These are phyloP conservation scores for Russula ochroleuca DNA, from an alignment of 768 basidiomycete genomes.

Conservation along the genomic window DNA sequence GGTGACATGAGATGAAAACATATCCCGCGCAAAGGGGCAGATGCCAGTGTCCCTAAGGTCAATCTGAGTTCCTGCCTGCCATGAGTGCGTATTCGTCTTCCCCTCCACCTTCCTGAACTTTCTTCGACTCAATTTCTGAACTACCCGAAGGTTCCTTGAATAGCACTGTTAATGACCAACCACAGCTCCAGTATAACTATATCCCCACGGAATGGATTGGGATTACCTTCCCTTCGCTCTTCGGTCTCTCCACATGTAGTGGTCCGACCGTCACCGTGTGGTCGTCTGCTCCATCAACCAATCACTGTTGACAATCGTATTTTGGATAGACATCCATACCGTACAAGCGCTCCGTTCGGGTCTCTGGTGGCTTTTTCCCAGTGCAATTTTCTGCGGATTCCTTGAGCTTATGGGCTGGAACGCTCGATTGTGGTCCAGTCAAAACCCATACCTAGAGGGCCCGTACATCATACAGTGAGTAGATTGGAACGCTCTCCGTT, in stretches of 20 bases:
- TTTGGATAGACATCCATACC: slow-evolving; percentile 8
- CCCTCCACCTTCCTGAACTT: neutral
- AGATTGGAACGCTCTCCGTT: neutral
- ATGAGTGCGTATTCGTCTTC: slow-evolving; percentile 16
- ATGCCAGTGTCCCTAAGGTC: neutral
- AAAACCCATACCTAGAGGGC: slow-evolving; percentile 6
- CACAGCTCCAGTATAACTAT: slow-evolving; percentile 33
- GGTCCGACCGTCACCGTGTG: no score
- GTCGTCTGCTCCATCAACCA: neutral
- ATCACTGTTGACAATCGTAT: neutral
- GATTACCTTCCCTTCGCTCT: slow-evolving; percentile 38
- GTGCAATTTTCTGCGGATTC: slow-evolving; percentile 13
- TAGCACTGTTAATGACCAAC: neutral
- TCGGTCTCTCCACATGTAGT: slow-evolving; percentile 33
- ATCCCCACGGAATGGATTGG: slow-evolving; percentile 38
- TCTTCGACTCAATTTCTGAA: neutral
- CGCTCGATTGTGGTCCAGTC: slow-evolving; percentile 22
- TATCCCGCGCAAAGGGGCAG: no score
- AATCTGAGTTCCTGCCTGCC: neutral
- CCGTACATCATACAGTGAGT: slow-evolving; percentile 25
- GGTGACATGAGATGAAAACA: neutral
- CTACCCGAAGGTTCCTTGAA: neutral
- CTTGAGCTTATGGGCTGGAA: slow-evolving; percentile 22
- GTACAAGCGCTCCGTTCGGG: slow-evolving; percentile 28
- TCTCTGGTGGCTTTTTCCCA: slow-evolving; percentile 28